phyloP scores from a whole-genome alignment of 306 rosid species.

The Trifolium repens region DNA sequence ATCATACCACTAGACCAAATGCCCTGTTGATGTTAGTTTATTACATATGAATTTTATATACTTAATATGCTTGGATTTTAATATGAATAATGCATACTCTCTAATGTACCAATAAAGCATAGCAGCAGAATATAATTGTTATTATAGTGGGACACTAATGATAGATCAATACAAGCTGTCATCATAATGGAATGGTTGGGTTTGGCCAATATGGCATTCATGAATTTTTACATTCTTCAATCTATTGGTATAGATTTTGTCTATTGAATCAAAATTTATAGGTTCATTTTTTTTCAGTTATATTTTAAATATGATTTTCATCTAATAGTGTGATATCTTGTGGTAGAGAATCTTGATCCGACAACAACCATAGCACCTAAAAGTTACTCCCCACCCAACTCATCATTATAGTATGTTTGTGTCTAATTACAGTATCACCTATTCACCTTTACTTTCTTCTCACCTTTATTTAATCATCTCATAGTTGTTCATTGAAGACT shows the following conservation, averaged over 20 bases:
- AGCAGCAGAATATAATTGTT: not conserved
- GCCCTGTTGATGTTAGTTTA: not conserved
- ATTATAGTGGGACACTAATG: slow-evolving; percentile 27
- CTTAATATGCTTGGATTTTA: no score
- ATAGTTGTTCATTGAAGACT: not conserved
- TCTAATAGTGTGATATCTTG: not conserved
- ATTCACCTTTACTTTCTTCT: slow-evolving; percentile 25
- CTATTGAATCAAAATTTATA: not conserved
- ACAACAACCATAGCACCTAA: slow-evolving; percentile 28
- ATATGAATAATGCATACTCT: no score
- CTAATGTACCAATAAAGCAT: not conserved
- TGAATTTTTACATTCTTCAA: no score
- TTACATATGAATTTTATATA: no score
- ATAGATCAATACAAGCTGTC: slow-evolving; percentile 43
- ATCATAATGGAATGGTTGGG: slow-evolving; percentile 35
- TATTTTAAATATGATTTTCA: not conserved
- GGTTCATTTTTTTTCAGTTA: no score
- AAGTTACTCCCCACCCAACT: slow-evolving; percentile 37
- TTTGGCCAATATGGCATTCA: not conserved
- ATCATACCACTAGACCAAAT: slow-evolving; percentile 17
- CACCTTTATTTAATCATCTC: slow-evolving; percentile 12
- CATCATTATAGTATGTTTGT: slow-evolving; percentile 33
- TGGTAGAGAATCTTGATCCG: not conserved
- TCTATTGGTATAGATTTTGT: no score
- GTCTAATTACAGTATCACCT: not conserved